A percentile compares a stretch with the other conserved stretches of the same genome.
Evolutionary conservation across 805 yeast genomes (phyloP).

Genomic region (Wickerhamomyces tratensis): DNA sequence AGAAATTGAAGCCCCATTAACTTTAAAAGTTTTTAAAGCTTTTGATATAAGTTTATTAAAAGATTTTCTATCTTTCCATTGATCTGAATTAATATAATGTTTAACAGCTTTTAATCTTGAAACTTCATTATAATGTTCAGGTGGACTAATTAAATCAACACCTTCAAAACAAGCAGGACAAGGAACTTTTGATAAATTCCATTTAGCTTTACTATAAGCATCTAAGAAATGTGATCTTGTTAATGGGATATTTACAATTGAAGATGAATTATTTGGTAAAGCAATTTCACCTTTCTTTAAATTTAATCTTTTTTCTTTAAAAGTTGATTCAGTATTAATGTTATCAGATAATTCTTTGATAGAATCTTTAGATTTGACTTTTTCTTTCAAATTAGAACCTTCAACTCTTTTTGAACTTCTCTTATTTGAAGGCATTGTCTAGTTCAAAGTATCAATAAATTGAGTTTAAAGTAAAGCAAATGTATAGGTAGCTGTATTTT

Average conservation of each 20-base stretch:
- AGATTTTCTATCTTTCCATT: slow-evolving; percentile 36
- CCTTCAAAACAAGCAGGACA: slow-evolving; percentile 44
- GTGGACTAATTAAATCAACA: slow-evolving; percentile 46
- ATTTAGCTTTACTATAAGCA: slow-evolving; percentile 43
- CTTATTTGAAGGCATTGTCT: no score
- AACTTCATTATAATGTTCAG: slow-evolving; percentile 43
- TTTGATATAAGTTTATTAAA: slow-evolving; percentile 29
- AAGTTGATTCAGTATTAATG: background rate
- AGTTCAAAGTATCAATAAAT: no score
- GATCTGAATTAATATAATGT: slow-evolving; percentile 26
- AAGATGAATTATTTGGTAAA: slow-evolving; percentile 5
- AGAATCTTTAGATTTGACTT: no score
- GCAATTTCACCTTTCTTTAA: slow-evolving; percentile 3
- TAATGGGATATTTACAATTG: slow-evolving; percentile 23
- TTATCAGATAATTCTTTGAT: no score
- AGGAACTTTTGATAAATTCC: slow-evolving; percentile 44
- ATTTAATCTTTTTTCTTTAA: background rate
- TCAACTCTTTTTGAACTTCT: no score
- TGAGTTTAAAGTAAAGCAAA: no score
- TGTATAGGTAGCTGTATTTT: no score
- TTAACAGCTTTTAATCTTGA: slow-evolving; percentile 35
- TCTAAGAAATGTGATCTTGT: slow-evolving; percentile 48
- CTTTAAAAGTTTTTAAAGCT: slow-evolving; percentile 31
- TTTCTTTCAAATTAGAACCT: no score
- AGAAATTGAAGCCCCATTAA: slow-evolving; percentile 49